phyloP scores from a whole-genome alignment of 768 basidiomycete genomes.

The Hygrophorus russula region DNA sequence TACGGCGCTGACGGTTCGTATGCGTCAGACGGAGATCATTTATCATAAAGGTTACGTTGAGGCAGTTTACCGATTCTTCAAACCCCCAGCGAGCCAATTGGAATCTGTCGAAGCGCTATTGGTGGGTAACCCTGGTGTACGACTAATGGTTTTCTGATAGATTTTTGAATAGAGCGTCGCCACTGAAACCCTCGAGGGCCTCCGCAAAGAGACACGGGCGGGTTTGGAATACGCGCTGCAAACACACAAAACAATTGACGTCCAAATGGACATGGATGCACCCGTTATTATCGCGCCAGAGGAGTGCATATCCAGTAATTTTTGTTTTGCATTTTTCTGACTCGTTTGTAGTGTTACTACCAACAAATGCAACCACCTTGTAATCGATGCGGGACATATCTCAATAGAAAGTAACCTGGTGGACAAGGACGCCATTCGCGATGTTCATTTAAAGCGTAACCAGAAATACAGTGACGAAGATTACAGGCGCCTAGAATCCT shows the following conservation, averaged over 20 bases:
- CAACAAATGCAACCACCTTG: conserved; percentile 69
- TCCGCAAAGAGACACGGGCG: conserved; percentile 88
- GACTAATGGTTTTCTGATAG: background rate
- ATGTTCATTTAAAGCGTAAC: conserved; percentile 73
- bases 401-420: conserved; percentile 86
- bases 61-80: conserved; percentile 84
- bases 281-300: conserved; percentile 97
- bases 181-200: conserved; percentile 84
- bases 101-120: conserved; percentile 92
- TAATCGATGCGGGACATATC: conserved; percentile 95
- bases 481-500: conserved; percentile 69
- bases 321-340: conserved; percentile 2
- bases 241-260: conserved; percentile 89
- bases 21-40: conserved; percentile 95
- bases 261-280: conserved; percentile 95
- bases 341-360: conserved; percentile 51
- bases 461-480: conserved; percentile 83
- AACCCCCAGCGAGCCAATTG: conserved; percentile 86
- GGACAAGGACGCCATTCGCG: conserved; percentile 66
- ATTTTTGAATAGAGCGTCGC: conserved; percentile 58
- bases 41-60: conserved; percentile 94
- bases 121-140: conserved; percentile 29
- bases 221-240: conserved; percentile 90
- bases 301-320: conserved; percentile 38
- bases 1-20: conserved; percentile 75